These are phyloP conservation scores for Echria macrotheca DNA, from an alignment of 495 filamentous ascomycete species.

Conservation along the genomic window DNA sequence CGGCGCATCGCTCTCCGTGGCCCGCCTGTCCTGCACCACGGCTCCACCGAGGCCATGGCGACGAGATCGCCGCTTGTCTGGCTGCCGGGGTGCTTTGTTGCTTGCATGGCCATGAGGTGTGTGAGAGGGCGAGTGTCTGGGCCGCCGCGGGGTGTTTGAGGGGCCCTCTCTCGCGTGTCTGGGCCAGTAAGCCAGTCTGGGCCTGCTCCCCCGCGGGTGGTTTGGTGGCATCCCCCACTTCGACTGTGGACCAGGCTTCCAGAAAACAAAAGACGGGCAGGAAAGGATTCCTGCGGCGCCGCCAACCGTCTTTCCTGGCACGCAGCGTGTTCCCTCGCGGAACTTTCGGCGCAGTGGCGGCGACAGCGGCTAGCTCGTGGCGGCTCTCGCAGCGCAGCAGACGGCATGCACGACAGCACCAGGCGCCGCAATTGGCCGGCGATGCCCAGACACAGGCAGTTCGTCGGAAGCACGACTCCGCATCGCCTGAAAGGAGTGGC, in stretches of 20 bases:
- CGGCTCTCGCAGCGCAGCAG: not conserved
- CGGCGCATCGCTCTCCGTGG: conserved; percentile 18
- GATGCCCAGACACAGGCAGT: not conserved
- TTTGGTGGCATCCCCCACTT: no score
- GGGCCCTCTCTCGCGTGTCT: no score
- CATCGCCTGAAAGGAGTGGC: conserved; percentile 32
- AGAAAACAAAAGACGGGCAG: conserved; percentile 1
- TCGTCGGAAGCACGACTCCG: conserved; percentile 31
- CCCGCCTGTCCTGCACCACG: conserved; percentile 4
- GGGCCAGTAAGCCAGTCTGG: no score
- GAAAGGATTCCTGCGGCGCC: conserved; percentile 8
- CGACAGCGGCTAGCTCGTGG: conserved; percentile 4
- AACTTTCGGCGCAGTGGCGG: conserved; percentile 12
- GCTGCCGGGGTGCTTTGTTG: no score
- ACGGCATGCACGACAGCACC: conserved; percentile 3
- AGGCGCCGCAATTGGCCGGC: conserved; percentile 6
- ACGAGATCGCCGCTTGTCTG: not conserved
- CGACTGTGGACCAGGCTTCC: not conserved
- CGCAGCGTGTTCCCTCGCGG: conserved; percentile 1
- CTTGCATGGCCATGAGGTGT: no score
- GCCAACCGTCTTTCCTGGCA: conserved; percentile 3
- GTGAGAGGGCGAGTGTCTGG: no score
- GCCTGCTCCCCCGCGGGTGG: no score
- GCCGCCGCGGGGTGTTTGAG: no score
- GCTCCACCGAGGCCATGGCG: not conserved